phyloP scores from a whole-genome alignment of 495 filamentous ascomycete genomes.

The Aspergillus diversus region DNA sequence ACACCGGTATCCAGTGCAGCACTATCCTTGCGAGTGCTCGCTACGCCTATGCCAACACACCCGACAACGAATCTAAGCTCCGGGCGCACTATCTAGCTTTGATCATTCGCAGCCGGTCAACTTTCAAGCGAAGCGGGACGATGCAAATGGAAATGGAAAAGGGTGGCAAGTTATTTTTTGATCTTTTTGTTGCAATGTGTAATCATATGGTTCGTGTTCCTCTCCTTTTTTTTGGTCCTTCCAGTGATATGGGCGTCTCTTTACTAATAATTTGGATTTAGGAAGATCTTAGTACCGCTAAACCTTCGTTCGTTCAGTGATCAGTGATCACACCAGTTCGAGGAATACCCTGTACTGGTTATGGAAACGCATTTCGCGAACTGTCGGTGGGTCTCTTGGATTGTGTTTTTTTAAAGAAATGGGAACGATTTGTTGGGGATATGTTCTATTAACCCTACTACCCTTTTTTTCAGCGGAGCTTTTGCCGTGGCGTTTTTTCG shows the following conservation, averaged over 20 bases:
- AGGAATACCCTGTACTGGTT: background rate
- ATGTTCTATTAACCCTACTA: no score
- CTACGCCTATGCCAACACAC: constrained; percentile 87
- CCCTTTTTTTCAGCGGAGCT: no score
- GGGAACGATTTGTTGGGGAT: no score
- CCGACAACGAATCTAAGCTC: constrained; percentile 84
- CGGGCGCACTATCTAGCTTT: constrained; percentile 90
- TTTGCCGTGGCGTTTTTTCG: no score
- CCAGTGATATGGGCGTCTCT: background rate
- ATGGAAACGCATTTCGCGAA: background rate
- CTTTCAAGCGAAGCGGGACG: constrained; percentile 93
- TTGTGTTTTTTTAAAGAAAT: no score
- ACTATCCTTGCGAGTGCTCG: constrained; percentile 83
- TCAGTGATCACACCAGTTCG: background rate
- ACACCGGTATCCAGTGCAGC: constrained; percentile 77
- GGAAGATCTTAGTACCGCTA: constrained; percentile 15
- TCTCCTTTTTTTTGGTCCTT: background rate
- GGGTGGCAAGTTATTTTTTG: constrained; percentile 87
- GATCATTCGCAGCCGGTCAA: constrained; percentile 81
- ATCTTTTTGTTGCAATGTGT: constrained; percentile 89
- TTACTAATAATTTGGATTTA: constrained; percentile 7
- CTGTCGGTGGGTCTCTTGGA: no score
- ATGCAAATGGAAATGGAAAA: constrained; percentile 95
- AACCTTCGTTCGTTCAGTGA: constrained; percentile 4
- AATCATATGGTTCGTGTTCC: constrained; percentile 71